Conservation (phyloP, 2,329 filamentous ascomycete genomes). For the Monosporascus sp. region DNA sequence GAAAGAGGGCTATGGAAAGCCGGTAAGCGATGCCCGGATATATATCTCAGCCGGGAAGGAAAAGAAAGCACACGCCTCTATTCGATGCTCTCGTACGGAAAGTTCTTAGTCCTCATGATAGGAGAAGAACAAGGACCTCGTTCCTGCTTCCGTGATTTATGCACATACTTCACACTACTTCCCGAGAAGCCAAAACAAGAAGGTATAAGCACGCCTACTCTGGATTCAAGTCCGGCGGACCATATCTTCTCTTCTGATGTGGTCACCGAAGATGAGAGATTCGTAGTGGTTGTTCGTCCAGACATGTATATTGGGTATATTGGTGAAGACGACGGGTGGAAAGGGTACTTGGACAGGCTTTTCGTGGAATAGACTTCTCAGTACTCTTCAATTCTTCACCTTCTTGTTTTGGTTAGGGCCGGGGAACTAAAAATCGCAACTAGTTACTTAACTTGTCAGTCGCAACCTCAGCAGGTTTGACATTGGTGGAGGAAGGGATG, state of each 20-base stretch:
- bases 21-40: constrained; percentile 32
- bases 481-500: too few relatives aligned
- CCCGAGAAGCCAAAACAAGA: background rate
- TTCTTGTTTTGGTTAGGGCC: background rate
- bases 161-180: constrained; percentile 7
- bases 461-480: background rate
- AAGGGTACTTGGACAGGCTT: constrained; percentile 13
- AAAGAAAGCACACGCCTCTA: constrained; percentile 24
- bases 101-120: constrained; percentile 22
- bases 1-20: constrained; percentile 31
- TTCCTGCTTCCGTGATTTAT: constrained; percentile 3
- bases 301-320: constrained; percentile 37
- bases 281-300: constrained; percentile 30
- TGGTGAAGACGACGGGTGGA: constrained; percentile 21
- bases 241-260: constrained; percentile 25
- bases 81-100: constrained; percentile 25
- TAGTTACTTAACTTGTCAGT: background rate
- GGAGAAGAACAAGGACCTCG: constrained; percentile 2
- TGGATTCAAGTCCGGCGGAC: constrained; percentile 5
- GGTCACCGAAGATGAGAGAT: constrained; percentile 19
- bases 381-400: background rate
- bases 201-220: constrained; percentile 4
- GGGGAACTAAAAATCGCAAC: background rate
- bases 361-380: background rate
- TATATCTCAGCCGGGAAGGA: constrained; percentile 17